Conservation (phyloP, 1,284 basidiomycete species). For the Moniliophthora roreri region DNA sequence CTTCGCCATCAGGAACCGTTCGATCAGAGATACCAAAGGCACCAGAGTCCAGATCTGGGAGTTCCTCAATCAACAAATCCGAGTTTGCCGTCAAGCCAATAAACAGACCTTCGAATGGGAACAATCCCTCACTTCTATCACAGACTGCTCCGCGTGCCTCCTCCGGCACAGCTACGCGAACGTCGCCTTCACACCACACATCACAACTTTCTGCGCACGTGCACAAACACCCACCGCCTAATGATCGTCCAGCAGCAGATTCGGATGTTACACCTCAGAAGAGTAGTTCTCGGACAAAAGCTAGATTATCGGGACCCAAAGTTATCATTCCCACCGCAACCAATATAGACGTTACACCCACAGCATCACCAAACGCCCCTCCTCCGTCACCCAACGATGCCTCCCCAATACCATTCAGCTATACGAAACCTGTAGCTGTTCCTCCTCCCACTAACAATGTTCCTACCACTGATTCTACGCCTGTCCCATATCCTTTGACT, state of each 20-base stretch:
- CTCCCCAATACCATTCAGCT: conserved; percentile 13
- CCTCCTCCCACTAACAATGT: conserved; percentile 17
- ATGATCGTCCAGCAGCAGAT: neutral
- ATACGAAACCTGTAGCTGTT: conserved; percentile 14
- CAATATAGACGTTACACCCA: conserved; percentile 4
- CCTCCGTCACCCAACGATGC: conserved; percentile 20
- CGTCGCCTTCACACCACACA: conserved; percentile 36
- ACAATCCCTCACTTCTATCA: conserved; percentile 59
- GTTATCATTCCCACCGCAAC: conserved; percentile 6
- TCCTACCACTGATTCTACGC: conserved; percentile 18
- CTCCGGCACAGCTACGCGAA: conserved; percentile 16
- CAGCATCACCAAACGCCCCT: conserved; percentile 20
- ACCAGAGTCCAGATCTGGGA: neutral
- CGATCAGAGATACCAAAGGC: conserved; percentile 1
- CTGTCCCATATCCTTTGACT: conserved; percentile 14
- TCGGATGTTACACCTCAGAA: neutral
- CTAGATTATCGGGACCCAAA: neutral
- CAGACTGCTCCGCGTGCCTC: conserved; percentile 52
- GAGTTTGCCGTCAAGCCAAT: conserved; percentile 2
- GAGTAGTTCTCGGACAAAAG: neutral
- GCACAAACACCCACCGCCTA: conserved; percentile 30
- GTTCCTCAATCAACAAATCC: neutral
- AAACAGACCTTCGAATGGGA: conserved; percentile 18
- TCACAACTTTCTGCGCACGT: conserved; percentile 42
- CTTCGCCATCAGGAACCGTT: conserved; percentile 34